These are phyloP conservation scores for Amauroascus verrucosus DNA, from an alignment of 2,329 filamentous ascomycete species.

Conservation along the genomic window DNA sequence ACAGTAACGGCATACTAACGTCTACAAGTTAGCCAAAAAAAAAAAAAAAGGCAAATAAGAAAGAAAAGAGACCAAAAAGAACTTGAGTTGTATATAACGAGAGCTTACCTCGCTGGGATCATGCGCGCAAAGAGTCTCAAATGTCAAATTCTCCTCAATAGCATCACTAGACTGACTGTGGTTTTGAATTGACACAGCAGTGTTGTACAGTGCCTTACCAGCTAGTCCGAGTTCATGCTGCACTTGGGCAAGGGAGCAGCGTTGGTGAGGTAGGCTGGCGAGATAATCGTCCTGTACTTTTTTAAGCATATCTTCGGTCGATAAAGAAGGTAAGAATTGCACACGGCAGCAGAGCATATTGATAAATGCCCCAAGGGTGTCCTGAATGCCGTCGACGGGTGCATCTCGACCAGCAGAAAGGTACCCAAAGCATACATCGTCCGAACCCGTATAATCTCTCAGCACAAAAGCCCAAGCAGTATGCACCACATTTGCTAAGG, in stretches of 20 bases:
- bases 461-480: conserved; percentile 22
- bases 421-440: conserved; percentile 27
- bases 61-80: too few species aligned
- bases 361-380: conserved; percentile 36
- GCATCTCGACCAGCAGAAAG: conserved; percentile 28
- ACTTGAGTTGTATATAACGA: neutral
- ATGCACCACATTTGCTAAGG: conserved; percentile 22
- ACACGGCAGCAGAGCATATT: conserved; percentile 29
- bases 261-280: conserved; percentile 15
- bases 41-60: too few species aligned
- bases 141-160: conserved; percentile 11
- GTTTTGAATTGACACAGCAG: conserved; percentile 16
- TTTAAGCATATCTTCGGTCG: conserved; percentile 11
- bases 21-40: neutral
- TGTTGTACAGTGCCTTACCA: conserved; percentile 16
- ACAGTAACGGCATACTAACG: conserved; percentile 29
- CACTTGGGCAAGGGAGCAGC: conserved; percentile 15
- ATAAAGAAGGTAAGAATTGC: conserved; percentile 8
- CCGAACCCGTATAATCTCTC: conserved; percentile 14
- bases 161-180: conserved; percentile 13
- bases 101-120: conserved; percentile 17
- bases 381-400: conserved; percentile 30
- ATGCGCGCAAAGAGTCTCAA: conserved; percentile 13
- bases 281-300: conserved; percentile 16
- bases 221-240: conserved; percentile 14